Evolutionary conservation across 345 rosid genomes (phyloP).

Genomic region (Raphanus raphanistrum): DNA sequence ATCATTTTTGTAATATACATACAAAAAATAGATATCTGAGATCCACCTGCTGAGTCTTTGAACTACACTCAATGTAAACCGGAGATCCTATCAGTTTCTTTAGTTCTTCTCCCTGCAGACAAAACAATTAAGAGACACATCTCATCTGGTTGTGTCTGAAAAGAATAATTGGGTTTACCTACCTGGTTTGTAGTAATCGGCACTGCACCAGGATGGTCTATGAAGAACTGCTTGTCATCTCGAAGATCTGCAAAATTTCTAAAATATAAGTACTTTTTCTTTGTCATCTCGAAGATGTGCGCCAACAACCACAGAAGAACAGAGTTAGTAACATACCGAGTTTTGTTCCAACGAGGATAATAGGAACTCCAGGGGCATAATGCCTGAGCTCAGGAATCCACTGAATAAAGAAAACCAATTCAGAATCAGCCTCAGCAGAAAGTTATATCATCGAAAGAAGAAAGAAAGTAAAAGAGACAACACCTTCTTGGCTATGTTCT

Average conservation of each 20-base stretch:
- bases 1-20: not conserved
- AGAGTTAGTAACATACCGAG: constrained; percentile 49
- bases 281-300: not conserved
- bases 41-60: constrained; percentile 86
- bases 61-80: constrained; percentile 87
- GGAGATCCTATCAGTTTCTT: constrained; percentile 85
- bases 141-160: not conserved
- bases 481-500: constrained; percentile 94
- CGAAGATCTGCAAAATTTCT: constrained; percentile 60
- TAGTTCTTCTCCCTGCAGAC: constrained; percentile 86
- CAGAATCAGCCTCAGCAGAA: not conserved
- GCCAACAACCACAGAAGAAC: not conserved
- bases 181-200: constrained; percentile 71
- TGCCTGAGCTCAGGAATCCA: constrained; percentile 97
- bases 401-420: constrained; percentile 40
- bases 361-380: constrained; percentile 87
- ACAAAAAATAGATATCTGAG: not conserved
- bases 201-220: constrained; percentile 76
- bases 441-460: not conserved
- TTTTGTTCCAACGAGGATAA: constrained; percentile 86
- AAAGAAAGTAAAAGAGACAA: not conserved
- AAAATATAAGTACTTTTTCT: not conserved
- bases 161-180: constrained; percentile 15
- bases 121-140: not conserved
- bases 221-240: constrained; percentile 67